Evolutionary conservation across 2,329 filamentous ascomycete genomes (phyloP), one percentile per base, ranked within the genome.

Genomic region (Verticillium alfalfae): DNA sequence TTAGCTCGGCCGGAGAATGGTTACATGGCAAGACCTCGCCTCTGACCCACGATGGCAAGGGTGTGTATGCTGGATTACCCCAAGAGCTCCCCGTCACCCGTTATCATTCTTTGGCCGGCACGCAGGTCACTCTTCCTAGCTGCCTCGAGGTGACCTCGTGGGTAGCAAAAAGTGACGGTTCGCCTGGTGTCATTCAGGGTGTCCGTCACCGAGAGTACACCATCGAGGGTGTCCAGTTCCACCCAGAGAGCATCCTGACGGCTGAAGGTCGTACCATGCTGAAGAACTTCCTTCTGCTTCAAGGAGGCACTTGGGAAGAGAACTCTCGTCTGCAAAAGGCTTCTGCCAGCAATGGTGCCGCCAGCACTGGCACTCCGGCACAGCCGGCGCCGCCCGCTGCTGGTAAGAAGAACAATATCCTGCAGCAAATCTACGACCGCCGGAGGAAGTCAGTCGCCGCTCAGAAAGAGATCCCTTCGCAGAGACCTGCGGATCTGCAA

Each of bases 141-240:
- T 92, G 87, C 65, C 84, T 99, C 52, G 92, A 99, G 73, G 86
- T 98, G 8, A 92, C 92, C 1, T 97, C 95, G 55, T 97, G 92
- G 89, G 92, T 95, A 60, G 84, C 88, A 37, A 86, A 86, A 66
- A 87, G 88, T 16, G 91, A 93, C 71, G 88, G 88, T 59, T 87
- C 86, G 36, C 92, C 90, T 66, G 91, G 91, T 36, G 88, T 98
- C 63, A 99, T 99, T 68, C 97, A 98, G 90, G 95, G 95, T 56
- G 91, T 99, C 56, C 88, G 95, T 56, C 95, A 99, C 80, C 97
- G 94, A 79, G 86, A 95, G 71, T 90, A 89, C 70, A 85, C 91
- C 1, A 83, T 98, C n/a, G 95, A 99, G 75, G 95, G 93, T 49
- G 95, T 99, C 16, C 95, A 99, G 72, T 99, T 98, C 69, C 95